Conservation (phyloP, 805 yeast species). For the Suhomyces sp. region DNA sequence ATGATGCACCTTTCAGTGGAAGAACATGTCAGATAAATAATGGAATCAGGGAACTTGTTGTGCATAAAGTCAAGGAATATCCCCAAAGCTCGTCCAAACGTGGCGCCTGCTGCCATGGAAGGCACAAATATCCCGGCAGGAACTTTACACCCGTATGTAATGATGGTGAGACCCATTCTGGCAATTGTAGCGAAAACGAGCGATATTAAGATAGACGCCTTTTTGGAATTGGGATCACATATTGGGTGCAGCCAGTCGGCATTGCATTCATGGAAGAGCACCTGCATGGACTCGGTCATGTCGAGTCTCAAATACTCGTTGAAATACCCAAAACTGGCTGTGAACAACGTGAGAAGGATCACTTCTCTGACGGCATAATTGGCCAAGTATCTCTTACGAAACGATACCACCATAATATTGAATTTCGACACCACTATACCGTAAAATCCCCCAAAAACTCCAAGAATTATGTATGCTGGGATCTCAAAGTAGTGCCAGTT, state of each 20-base stretch:
- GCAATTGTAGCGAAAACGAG: slow-evolving; percentile 68
- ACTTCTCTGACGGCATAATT: slow-evolving; percentile 69
- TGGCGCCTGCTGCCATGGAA: slow-evolving; percentile 94
- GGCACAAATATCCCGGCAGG: slow-evolving; percentile 99
- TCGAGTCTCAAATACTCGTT: slow-evolving; percentile 78
- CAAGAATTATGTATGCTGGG: slow-evolving; percentile 73
- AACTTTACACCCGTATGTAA: slow-evolving; percentile 89
- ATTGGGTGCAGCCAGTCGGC: slow-evolving; percentile 39
- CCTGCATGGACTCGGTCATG: slow-evolving; percentile 95
- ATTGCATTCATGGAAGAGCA: slow-evolving; percentile 80
- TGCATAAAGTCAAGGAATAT: slow-evolving; percentile 54
- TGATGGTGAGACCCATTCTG: slow-evolving; percentile 67
- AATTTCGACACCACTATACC: slow-evolving; percentile 75
- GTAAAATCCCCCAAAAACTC: slow-evolving; percentile 87
- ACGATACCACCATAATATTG: slow-evolving; percentile 72
- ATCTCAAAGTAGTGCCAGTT: slow-evolving; percentile 86
- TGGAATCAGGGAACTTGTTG: slow-evolving; percentile 31
- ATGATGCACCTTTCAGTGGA: slow-evolving; percentile 57
- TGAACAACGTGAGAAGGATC: slow-evolving; percentile 57
- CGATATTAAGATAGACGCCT: slow-evolving; percentile 44
- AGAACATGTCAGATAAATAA: slow-evolving; percentile 32
- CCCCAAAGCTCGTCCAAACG: slow-evolving; percentile 88
- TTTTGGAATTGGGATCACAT: slow-evolving; percentile 32
- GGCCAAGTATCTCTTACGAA: slow-evolving; percentile 67
- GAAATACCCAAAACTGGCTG: slow-evolving; percentile 77